phyloP scores from a whole-genome alignment of 202 grass and related monocot genomes.

The Panicum hallii region DNA sequence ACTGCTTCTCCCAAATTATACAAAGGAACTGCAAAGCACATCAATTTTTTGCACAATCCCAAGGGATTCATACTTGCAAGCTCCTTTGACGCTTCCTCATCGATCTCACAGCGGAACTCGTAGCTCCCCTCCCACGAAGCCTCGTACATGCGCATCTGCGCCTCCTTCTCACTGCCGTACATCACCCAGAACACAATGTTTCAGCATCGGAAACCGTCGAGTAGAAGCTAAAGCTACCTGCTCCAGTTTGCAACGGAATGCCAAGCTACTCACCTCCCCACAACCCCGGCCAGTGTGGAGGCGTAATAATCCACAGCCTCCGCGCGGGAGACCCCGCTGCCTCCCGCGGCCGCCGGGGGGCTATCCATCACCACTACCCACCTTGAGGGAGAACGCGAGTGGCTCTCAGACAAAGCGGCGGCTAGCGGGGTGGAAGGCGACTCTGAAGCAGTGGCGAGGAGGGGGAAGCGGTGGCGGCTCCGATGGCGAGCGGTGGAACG shows the following conservation, averaged over 20 bases:
- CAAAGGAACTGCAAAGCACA: neutral
- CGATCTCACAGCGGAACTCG: conserved; percentile 78
- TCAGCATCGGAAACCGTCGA: neutral
- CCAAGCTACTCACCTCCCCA: conserved; percentile 54
- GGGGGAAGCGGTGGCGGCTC: neutral
- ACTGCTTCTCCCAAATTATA: neutral
- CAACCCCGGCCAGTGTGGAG: conserved; percentile 58
- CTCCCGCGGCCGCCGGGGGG: conserved; percentile 16
- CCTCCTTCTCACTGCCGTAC: conserved; percentile 65
- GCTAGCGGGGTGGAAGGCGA: conserved; percentile 26
- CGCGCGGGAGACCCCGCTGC: conserved; percentile 48
- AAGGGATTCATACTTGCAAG: conserved; percentile 61
- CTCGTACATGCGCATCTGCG: conserved; percentile 83
- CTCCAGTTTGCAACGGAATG: neutral
- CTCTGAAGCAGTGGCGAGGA: neutral
- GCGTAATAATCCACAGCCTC: conserved; percentile 84
- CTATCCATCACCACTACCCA: conserved; percentile 74
- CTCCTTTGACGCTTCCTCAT: conserved; percentile 55
- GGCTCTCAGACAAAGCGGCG: neutral
- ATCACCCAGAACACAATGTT: conserved; percentile 7
- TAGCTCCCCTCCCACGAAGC: conserved; percentile 72
- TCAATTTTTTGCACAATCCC: neutral
- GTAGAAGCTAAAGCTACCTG: neutral
- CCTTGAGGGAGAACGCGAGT: conserved; percentile 26
- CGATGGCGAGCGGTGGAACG: neutral